Percentiles rank a stretch among this genome's conserved stretches.
Evolutionary conservation across 2,329 filamentous ascomycete genomes (phyloP).

Genomic region (Cladosporium cucumerinum): DNA sequence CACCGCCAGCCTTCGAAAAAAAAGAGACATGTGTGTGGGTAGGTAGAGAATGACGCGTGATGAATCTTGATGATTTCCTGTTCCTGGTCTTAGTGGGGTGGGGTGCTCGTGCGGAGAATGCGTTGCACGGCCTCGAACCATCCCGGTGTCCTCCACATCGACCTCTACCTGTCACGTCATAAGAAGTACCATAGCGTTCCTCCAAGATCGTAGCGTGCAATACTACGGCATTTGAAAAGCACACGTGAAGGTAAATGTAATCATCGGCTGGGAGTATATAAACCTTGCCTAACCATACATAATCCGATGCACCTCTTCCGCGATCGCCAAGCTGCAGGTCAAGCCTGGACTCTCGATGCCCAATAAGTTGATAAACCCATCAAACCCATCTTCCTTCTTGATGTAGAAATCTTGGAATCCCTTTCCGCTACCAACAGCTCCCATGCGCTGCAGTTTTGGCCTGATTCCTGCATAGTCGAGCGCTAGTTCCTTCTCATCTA

Average conservation of each 20-base stretch:
- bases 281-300: slow-evolving; percentile 41
- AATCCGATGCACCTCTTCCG: slow-evolving; percentile 64
- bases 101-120: not conserved
- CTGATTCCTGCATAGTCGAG: slow-evolving; percentile 90
- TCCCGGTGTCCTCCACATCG: slow-evolving; percentile 7
- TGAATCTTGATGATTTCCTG: not conserved
- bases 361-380: slow-evolving; percentile 83
- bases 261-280: not conserved
- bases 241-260: not conserved
- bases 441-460: slow-evolving; percentile 70
- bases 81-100: not conserved
- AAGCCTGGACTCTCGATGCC: slow-evolving; percentile 92
- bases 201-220: not conserved
- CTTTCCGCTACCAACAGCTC: slow-evolving; percentile 58
- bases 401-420: slow-evolving; percentile 85
- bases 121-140: not conserved
- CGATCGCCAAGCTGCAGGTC: slow-evolving; percentile 83
- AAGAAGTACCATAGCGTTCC: not conserved
- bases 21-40: not conserved
- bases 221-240: not conserved
- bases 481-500: slow-evolving; percentile 63
- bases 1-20: not conserved
- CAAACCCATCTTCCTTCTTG: slow-evolving; percentile 68
- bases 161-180: not conserved
- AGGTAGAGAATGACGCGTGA: slow-evolving; percentile 3